Evolutionary conservation across 148 eudicot species (phyloP).

Genomic region (Spergularia marina): DNA sequence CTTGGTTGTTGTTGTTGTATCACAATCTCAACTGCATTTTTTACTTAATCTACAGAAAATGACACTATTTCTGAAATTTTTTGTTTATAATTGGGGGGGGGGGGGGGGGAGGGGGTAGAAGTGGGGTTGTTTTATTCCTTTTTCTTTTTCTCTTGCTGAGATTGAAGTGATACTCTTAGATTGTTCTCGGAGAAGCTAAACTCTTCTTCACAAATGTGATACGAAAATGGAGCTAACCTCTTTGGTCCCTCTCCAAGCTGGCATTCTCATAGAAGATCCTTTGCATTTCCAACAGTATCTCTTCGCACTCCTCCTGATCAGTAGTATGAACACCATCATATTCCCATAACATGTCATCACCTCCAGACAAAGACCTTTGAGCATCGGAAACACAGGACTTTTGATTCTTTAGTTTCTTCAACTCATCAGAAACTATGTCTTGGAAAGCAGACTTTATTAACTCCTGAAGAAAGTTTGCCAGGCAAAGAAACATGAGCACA

Average conservation of each 20-base stretch:
- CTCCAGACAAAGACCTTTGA: slow-evolving; percentile 23
- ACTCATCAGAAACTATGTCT: slow-evolving; percentile 76
- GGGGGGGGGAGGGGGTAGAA: too few species aligned
- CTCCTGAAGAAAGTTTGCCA: slow-evolving; percentile 47
- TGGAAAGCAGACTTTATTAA: slow-evolving; percentile 55
- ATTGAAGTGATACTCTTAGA: not conserved
- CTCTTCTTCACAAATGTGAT: not conserved
- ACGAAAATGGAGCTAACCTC: slow-evolving; percentile 36
- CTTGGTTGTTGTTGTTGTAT: too few species aligned
- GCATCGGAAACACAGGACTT: slow-evolving; percentile 27
- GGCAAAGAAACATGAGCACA: slow-evolving; percentile 3
- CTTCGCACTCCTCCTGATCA: slow-evolving; percentile 86
- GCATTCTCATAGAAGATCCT: slow-evolving; percentile 86
- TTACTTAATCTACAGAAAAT: too few species aligned
- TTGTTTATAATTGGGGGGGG: too few species aligned
- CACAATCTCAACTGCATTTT: too few species aligned
- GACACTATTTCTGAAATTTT: too few species aligned
- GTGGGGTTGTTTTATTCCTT: not conserved
- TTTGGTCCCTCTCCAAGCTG: slow-evolving; percentile 28
- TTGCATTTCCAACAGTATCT: slow-evolving; percentile 86
- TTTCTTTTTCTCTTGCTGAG: not conserved
- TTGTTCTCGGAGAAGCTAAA: not conserved
- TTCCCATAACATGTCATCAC: slow-evolving; percentile 77
- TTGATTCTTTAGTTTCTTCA: slow-evolving; percentile 52
- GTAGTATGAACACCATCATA: slow-evolving; percentile 70